Evolutionary conservation across 2,329 filamentous ascomycete species (phyloP).

Genomic region (Dryadomyces sulphureus): DNA sequence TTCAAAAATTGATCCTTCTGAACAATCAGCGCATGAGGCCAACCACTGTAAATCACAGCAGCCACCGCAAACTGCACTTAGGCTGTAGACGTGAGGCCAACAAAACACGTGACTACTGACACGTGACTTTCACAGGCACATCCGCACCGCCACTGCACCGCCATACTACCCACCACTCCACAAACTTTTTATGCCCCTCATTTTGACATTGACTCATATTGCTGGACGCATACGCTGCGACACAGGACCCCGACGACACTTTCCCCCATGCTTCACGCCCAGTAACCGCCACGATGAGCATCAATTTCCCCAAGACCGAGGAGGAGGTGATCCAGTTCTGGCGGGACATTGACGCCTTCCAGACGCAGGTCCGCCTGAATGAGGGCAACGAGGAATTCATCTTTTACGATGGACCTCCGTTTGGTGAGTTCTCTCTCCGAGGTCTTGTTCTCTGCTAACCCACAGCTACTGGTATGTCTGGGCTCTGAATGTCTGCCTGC

Average conservation of each 20-base stretch:
- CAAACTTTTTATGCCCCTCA: conserved; percentile 1
- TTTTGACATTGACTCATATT: conserved; percentile 4
- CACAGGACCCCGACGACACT: neutral
- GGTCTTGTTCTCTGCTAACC: neutral
- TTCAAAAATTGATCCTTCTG: too few species aligned
- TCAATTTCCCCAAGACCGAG: conserved; percentile 88
- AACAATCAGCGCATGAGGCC: too few species aligned
- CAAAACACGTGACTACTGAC: too few species aligned
- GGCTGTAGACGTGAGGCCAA: too few species aligned
- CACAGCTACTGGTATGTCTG: neutral
- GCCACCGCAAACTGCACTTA: too few species aligned
- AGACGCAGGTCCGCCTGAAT: conserved; percentile 60
- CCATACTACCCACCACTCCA: neutral
- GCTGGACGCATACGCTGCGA: neutral
- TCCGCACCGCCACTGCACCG: neutral
- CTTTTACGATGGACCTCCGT: conserved; percentile 83
- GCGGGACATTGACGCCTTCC: conserved; percentile 86
- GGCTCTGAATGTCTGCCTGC: neutral
- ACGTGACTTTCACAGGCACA: too few species aligned
- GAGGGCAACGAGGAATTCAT: conserved; percentile 73
- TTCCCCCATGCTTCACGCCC: neutral
- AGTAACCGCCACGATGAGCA: conserved; percentile 39
- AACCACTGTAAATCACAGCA: too few species aligned
- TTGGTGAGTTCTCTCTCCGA: conserved; percentile 26
- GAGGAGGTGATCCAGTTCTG: conserved; percentile 71